phyloP scores from a whole-genome alignment of 2,329 filamentous ascomycete genomes.

The Graphilbum sp. region DNA sequence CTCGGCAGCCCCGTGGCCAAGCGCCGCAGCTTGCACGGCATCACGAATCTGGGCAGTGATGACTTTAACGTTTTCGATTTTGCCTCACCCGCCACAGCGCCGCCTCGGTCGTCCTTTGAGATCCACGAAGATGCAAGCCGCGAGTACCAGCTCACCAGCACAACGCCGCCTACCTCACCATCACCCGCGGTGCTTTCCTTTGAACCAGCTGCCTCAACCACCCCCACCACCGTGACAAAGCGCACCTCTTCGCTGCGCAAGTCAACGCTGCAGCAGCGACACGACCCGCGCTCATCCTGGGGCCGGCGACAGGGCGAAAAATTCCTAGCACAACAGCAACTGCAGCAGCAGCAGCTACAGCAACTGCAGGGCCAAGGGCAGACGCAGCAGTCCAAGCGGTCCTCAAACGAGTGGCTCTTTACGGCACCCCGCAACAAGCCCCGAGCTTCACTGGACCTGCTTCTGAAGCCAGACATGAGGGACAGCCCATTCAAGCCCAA shows the following conservation, averaged over 20 bases:
- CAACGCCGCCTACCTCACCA: not conserved
- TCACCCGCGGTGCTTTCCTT: constrained; percentile 15
- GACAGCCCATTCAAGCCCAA: constrained; percentile 49
- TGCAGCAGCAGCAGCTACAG: constrained; percentile 23
- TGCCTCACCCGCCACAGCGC: constrained; percentile 13
- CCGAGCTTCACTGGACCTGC: constrained; percentile 66
- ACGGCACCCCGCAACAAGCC: constrained; percentile 48
- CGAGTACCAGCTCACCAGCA: constrained; percentile 37
- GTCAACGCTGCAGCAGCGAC: constrained; percentile 75
- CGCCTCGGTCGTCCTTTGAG: constrained; percentile 28
- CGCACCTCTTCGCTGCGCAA: constrained; percentile 65
- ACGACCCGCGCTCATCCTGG: constrained; percentile 50
- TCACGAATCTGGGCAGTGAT: constrained; percentile 42
- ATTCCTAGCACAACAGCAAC: constrained; percentile 30
- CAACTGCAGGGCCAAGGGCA: not conserved
- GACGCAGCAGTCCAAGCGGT: constrained; percentile 2
- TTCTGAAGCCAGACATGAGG: constrained; percentile 44
- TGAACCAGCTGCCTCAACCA: constrained; percentile 27
- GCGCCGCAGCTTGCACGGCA: constrained; percentile 70
- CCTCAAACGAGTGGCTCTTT: constrained; percentile 14
- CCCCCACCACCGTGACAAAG: constrained; percentile 42
- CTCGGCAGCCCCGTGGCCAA: constrained; percentile 80
- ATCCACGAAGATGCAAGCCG: constrained; percentile 22
- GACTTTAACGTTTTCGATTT: constrained; percentile 63
- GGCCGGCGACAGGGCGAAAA: constrained; percentile 41